Percentiles rank a stretch among this genome's conserved stretches.
Conservation (phyloP, 768 basidiomycete genomes). For the Trametopsis cervina region DNA sequence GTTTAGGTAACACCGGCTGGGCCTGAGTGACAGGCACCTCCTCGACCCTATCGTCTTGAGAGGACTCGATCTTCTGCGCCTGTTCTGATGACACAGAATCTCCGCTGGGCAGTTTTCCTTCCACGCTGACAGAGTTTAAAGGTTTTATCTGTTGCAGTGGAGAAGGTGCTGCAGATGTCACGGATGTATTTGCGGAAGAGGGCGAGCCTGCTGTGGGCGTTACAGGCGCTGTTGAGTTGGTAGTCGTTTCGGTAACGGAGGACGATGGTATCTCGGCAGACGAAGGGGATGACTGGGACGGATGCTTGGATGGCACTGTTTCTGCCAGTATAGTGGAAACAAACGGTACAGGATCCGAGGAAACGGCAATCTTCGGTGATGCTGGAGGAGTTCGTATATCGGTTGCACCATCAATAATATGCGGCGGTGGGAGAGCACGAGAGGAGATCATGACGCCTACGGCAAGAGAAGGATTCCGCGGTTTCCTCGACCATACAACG, state of each 20-base stretch:
- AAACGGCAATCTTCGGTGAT: slow-evolving; percentile 16
- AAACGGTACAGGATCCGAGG: slow-evolving; percentile 2
- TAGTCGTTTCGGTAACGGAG: slow-evolving; percentile 42
- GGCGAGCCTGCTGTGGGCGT: slow-evolving; percentile 48
- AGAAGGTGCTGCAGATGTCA: slow-evolving; percentile 33
- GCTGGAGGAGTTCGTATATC: slow-evolving; percentile 41
- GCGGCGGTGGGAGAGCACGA: slow-evolving; percentile 50
- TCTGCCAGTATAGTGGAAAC: background rate
- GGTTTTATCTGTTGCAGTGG: slow-evolving; percentile 20
- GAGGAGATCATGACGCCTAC: slow-evolving; percentile 71
- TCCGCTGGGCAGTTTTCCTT: too few species aligned
- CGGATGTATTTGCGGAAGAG: slow-evolving; percentile 50
- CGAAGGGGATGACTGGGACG: slow-evolving; percentile 15
- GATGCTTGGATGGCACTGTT: slow-evolving; percentile 1
- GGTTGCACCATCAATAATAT: slow-evolving; percentile 51
- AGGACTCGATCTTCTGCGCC: background rate
- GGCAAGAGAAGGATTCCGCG: slow-evolving; percentile 53
- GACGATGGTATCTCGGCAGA: slow-evolving; percentile 36
- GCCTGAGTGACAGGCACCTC: slow-evolving; percentile 12
- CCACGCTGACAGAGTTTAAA: slow-evolving; percentile 3
- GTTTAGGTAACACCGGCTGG: slow-evolving; percentile 12
- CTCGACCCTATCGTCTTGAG: background rate
- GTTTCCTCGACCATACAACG: slow-evolving; percentile 72
- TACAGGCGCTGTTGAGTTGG: slow-evolving; percentile 42
- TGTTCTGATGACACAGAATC: background rate